Conservation (phyloP, 2,329 filamentous ascomycete genomes). For the Didymella pomorum region DNA sequence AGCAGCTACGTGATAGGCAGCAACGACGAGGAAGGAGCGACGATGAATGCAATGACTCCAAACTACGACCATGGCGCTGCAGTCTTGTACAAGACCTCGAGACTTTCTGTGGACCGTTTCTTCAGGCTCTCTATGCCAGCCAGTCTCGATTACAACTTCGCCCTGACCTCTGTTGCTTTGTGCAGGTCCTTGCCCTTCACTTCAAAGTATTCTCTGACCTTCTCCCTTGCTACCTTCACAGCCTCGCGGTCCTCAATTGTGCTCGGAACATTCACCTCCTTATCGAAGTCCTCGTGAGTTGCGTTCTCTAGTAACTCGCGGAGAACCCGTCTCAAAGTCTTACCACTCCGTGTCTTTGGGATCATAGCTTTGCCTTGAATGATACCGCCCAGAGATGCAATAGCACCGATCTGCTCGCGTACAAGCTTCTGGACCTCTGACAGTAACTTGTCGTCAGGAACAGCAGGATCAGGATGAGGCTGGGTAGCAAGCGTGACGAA, state of each 20-base stretch:
- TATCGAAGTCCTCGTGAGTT: slow-evolving; percentile 74
- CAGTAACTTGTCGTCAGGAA: slow-evolving; percentile 59
- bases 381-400: slow-evolving; percentile 84
- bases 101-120: not conserved
- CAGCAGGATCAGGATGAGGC: slow-evolving; percentile 61
- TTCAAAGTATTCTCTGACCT: slow-evolving; percentile 79
- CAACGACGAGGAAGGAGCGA: not conserved
- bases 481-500: slow-evolving; percentile 73
- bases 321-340: slow-evolving; percentile 83
- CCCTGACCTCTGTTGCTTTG: slow-evolving; percentile 49
- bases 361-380: slow-evolving; percentile 88
- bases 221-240: slow-evolving; percentile 75
- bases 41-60: not conserved
- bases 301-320: slow-evolving; percentile 86
- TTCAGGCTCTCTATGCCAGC: not conserved
- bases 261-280: slow-evolving; percentile 76
- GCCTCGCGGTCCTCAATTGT: slow-evolving; percentile 84
- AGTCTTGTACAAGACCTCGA: not conserved
- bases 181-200: slow-evolving; percentile 51
- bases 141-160: slow-evolving; percentile 50
- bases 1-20: not conserved
- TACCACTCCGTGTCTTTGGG: slow-evolving; percentile 90
- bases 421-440: slow-evolving; percentile 76
- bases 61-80: not conserved
- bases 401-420: slow-evolving; percentile 82